Evolutionary conservation across 2,329 filamentous ascomycete species (phyloP).

Genomic region (Arthrobotrys megalospora): DNA sequence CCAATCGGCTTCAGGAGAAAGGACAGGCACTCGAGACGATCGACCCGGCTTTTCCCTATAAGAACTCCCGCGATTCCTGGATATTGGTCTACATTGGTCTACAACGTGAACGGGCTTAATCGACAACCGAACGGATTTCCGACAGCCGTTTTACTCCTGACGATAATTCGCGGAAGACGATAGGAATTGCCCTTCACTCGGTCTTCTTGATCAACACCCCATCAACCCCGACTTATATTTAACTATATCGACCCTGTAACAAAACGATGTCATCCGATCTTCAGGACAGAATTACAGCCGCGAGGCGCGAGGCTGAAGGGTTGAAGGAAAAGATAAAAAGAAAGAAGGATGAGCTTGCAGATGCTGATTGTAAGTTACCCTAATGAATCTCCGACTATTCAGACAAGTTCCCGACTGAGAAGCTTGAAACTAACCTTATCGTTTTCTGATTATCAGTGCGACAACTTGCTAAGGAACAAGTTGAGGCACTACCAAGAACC

Average conservation of each 20-base stretch:
- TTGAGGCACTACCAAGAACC: conserved; percentile 91
- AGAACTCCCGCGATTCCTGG: conserved; percentile 36
- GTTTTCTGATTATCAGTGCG: conserved; percentile 69
- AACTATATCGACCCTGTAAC: conserved; percentile 18
- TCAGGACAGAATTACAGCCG: conserved; percentile 91
- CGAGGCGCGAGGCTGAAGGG: conserved; percentile 96
- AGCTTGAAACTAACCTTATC: conserved; percentile 25
- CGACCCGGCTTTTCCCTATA: conserved; percentile 11
- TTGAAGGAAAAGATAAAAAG: conserved; percentile 99
- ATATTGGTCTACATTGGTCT: conserved; percentile 39
- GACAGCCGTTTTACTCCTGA: conserved; percentile 21
- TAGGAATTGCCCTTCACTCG: conserved; percentile 20
- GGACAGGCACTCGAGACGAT: conserved; percentile 22
- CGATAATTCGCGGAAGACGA: conserved; percentile 40
- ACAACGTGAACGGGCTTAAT: conserved; percentile 20
- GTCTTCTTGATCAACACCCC: background rate
- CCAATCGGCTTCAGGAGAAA: conserved; percentile 49
- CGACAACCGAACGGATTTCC: conserved; percentile 38
- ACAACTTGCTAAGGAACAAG: conserved; percentile 90
- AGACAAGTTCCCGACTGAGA: background rate
- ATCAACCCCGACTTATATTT: conserved; percentile 4
- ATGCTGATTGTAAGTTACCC: conserved; percentile 87
- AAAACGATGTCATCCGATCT: conserved; percentile 64
- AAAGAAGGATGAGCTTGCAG: conserved; percentile 99
- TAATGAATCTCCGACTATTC: background rate